These are phyloP conservation scores for Phytophthora pseudosyringae DNA, from an alignment of 352 stramenopile species.

Conservation along the genomic window DNA sequence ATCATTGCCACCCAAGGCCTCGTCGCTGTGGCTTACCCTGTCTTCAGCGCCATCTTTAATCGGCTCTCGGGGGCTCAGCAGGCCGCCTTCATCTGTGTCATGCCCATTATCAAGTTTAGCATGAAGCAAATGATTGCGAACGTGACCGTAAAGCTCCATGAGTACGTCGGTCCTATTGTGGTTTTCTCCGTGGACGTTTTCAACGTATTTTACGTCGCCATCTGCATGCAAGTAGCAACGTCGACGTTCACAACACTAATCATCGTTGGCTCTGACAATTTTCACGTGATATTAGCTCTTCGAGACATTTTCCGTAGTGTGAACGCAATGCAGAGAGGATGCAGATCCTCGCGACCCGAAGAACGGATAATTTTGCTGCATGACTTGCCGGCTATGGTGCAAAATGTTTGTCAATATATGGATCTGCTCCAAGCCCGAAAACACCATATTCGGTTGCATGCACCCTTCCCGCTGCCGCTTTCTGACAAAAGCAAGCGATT, in stretches of 20 bases:
- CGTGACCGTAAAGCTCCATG: conserved; percentile 2
- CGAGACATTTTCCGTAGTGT: conserved; percentile 5
- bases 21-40: conserved; percentile 11
- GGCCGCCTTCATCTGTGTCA: conserved; percentile 12
- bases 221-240: neutral
- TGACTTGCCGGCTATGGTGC: too few relatives aligned
- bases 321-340: neutral
- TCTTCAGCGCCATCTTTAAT: conserved; percentile 19
- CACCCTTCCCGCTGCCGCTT: too few relatives aligned
- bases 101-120: conserved; percentile 24
- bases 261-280: conserved; percentile 9
- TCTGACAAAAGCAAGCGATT: too few relatives aligned
- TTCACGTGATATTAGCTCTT: conserved; percentile 7
- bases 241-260: conserved; percentile 1
- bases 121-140: conserved; percentile 28
- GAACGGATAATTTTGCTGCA: too few relatives aligned
- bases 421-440: too few relatives aligned
- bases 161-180: conserved; percentile 17
- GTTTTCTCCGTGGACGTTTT: conserved; percentile 37
- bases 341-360: neutral
- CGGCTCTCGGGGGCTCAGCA: neutral
- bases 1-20: conserved; percentile 19
- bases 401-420: too few relatives aligned
- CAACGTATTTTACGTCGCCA: conserved; percentile 32
- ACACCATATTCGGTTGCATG: too few relatives aligned